These are phyloP conservation scores for Rhodamnia argentea DNA, from an alignment of 345 rosid genomes.

Conservation along the genomic window DNA sequence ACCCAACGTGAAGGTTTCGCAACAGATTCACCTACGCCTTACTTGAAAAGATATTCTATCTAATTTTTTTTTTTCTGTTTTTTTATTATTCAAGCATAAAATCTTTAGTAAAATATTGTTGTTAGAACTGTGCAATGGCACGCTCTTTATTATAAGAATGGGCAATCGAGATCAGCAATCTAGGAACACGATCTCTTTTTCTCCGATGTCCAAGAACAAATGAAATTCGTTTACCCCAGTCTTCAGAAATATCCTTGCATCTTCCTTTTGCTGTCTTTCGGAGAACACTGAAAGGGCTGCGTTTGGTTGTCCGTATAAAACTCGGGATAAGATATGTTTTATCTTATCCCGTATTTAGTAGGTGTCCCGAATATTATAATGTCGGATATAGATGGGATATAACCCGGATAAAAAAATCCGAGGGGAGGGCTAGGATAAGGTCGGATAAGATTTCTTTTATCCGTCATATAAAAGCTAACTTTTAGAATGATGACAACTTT, in stretches of 20 bases:
- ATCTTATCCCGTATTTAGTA: too few species aligned
- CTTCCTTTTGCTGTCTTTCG: not conserved
- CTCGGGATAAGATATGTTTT: too few species aligned
- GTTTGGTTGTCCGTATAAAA: too few species aligned
- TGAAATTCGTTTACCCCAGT: not conserved
- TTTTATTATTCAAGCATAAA: not conserved
- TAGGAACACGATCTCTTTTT: not conserved
- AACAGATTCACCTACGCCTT: not conserved
- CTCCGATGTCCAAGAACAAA: not conserved
- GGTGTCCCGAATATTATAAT: too few species aligned
- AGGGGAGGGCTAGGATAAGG: too few species aligned
- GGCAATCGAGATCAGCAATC: not conserved
- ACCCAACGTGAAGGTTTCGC: not conserved
- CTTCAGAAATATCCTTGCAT: not conserved
- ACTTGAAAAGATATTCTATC: not conserved
- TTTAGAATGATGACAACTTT: too few species aligned
- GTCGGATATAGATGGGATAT: too few species aligned
- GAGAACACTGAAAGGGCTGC: not conserved
- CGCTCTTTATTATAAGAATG: not conserved
- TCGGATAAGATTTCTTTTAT: too few species aligned
- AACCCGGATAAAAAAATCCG: too few species aligned
- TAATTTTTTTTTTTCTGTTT: not conserved
- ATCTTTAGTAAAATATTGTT: too few species aligned
- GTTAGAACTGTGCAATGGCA: not conserved
- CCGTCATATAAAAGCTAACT: too few species aligned